These are phyloP conservation scores for Tetratostichococcus sp. DNA, from an alignment of 139 green algal species.

Conservation along the genomic window DNA sequence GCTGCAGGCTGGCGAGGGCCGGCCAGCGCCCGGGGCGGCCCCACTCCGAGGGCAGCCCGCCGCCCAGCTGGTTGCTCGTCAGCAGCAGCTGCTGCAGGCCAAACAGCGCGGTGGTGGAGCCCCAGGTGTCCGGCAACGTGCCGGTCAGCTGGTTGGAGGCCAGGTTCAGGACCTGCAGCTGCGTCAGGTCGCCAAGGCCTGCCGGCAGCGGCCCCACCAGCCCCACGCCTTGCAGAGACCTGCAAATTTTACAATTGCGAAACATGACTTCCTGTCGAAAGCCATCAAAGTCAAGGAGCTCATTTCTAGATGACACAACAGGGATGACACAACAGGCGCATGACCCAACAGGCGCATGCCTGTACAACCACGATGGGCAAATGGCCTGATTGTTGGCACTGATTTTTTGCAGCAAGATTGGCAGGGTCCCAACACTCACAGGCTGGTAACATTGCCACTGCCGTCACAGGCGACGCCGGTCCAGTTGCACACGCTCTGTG, in stretches of 20 bases:
- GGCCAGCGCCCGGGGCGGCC: constrained; percentile 11
- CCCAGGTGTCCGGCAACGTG: background rate
- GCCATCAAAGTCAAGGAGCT: too few species aligned
- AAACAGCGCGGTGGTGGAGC: background rate
- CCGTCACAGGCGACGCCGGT: background rate
- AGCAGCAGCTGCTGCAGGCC: constrained; percentile 14
- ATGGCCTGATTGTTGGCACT: too few species aligned
- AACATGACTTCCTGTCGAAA: too few species aligned
- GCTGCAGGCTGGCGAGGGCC: constrained; percentile 18
- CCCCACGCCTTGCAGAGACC: background rate
- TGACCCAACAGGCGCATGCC: too few species aligned
- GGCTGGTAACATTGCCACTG: background rate
- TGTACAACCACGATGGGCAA: too few species aligned
- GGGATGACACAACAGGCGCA: too few species aligned
- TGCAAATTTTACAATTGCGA: too few species aligned
- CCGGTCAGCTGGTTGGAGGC: constrained; percentile 26
- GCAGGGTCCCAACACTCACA: background rate
- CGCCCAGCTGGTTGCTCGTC: constrained; percentile 20
- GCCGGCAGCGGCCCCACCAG: background rate
- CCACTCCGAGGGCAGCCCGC: constrained; percentile 20
- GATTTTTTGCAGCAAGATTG: too few species aligned
- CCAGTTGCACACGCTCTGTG: background rate
- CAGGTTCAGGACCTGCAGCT: constrained; percentile 19
- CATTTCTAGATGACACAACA: too few species aligned
- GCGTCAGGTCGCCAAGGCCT: background rate